Evolutionary conservation across 345 rosid genomes (phyloP).

Genomic region (Geranium brycei): DNA sequence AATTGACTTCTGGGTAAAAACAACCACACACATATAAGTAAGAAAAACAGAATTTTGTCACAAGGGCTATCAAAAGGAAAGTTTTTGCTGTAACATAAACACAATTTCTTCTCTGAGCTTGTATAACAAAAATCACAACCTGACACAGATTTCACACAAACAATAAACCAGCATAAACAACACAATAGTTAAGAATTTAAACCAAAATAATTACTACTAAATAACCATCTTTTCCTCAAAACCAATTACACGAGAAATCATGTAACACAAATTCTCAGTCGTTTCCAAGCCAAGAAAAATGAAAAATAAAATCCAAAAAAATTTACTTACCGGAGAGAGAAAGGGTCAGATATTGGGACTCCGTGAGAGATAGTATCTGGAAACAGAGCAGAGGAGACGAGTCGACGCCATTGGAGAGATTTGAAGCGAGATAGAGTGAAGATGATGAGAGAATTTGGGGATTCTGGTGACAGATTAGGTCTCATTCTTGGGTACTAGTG

Average conservation of each 20-base stretch:
- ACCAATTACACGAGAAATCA: too few species aligned
- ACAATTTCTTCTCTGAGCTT: not conserved
- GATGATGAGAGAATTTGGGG: not conserved
- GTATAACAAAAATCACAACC: not conserved
- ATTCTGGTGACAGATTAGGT: not conserved
- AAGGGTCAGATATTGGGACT: not conserved
- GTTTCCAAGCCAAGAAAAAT: not conserved
- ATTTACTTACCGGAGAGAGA: not conserved
- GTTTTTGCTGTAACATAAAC: not conserved
- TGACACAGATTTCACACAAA: not conserved
- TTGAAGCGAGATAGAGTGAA: not conserved
- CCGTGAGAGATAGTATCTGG: not conserved
- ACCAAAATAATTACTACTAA: too few species aligned
- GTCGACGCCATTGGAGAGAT: not conserved
- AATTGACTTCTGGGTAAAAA: not conserved
- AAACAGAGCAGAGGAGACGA: not conserved
- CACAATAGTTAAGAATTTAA: not conserved
- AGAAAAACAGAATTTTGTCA: not conserved
- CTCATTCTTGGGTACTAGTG: not conserved
- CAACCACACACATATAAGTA: not conserved
- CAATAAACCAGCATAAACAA: too few species aligned
- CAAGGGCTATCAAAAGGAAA: not conserved
- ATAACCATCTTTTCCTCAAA: not conserved
- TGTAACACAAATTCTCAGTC: not conserved
- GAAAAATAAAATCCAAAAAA: too few species aligned